Evolutionary conservation across 1,139 yeast genomes (phyloP).

Genomic region (Lipomyces yarrowii): DNA sequence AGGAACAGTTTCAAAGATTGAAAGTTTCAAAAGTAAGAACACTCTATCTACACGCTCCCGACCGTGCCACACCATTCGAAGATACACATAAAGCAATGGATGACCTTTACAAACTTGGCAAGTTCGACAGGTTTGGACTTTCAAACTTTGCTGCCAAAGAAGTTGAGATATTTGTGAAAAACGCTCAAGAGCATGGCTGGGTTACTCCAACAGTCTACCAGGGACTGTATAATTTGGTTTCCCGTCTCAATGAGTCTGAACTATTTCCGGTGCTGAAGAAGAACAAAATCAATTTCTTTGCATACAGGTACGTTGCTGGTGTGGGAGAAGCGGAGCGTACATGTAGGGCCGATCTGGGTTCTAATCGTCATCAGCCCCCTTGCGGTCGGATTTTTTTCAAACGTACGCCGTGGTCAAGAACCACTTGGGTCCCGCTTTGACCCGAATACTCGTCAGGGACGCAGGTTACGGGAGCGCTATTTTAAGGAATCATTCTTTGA

Average conservation of each 20-base stretch:
- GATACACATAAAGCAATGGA: conserved; percentile 36
- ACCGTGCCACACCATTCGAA: conserved; percentile 35
- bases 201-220: conserved; percentile 37
- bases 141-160: conserved; percentile 36
- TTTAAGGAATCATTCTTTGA: conserved; percentile 32
- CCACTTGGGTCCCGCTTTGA: conserved; percentile 36
- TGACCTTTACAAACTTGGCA: conserved; percentile 35
- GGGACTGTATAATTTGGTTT: conserved; percentile 37
- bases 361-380: conserved; percentile 32
- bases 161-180: conserved; percentile 33
- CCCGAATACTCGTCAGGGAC: conserved; percentile 28
- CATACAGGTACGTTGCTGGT: conserved; percentile 18
- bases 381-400: conserved; percentile 38
- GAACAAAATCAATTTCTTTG: conserved; percentile 27
- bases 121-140: conserved; percentile 36
- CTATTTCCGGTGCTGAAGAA: conserved; percentile 35
- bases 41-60: conserved; percentile 37
- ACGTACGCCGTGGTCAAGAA: conserved; percentile 29
- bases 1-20: conserved; percentile 30
- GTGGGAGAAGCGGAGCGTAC: not conserved
- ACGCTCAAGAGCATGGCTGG: conserved; percentile 34
- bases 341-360: not conserved
- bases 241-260: conserved; percentile 35
- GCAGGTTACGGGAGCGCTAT: conserved; percentile 33
- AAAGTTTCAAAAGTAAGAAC: conserved; percentile 33